Evolutionary conservation across 768 basidiomycete genomes (phyloP).

Genomic region (Amanita fuliginea): DNA sequence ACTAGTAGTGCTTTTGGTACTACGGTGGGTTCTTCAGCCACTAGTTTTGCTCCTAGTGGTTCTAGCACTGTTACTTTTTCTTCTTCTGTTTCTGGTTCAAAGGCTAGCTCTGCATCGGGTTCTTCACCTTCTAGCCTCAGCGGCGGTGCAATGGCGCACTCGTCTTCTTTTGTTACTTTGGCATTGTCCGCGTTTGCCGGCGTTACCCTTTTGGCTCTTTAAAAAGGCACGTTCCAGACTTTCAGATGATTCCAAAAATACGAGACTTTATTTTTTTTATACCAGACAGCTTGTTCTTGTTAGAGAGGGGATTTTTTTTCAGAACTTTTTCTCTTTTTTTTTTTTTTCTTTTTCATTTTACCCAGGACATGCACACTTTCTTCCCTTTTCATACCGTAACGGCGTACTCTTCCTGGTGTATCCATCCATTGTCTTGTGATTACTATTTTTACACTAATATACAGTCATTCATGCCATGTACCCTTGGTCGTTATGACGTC

Average conservation of each 20-base stretch:
- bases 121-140: constrained; percentile 8
- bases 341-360: neutral
- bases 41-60: constrained; percentile 8
- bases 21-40: constrained; percentile 6
- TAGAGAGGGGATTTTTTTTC: neutral
- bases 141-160: constrained; percentile 5
- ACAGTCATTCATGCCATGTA: neutral
- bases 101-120: neutral
- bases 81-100: constrained; percentile 7
- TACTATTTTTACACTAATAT: neutral
- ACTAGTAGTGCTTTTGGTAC: constrained; percentile 9
- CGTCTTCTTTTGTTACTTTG: constrained; percentile 3
- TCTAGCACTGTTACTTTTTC: constrained; percentile 3
- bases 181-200: constrained; percentile 6
- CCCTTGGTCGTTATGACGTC: neutral
- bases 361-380: neutral
- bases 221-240: constrained; percentile 1
- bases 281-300: neutral
- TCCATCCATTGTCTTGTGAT: neutral
- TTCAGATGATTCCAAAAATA: neutral
- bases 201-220: constrained; percentile 2
- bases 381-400: neutral
- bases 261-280: neutral
- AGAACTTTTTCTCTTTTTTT: neutral
- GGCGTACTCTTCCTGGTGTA: neutral